phyloP scores from a whole-genome alignment of 805 yeast species.

The Barnettozyma sucrosica region DNA sequence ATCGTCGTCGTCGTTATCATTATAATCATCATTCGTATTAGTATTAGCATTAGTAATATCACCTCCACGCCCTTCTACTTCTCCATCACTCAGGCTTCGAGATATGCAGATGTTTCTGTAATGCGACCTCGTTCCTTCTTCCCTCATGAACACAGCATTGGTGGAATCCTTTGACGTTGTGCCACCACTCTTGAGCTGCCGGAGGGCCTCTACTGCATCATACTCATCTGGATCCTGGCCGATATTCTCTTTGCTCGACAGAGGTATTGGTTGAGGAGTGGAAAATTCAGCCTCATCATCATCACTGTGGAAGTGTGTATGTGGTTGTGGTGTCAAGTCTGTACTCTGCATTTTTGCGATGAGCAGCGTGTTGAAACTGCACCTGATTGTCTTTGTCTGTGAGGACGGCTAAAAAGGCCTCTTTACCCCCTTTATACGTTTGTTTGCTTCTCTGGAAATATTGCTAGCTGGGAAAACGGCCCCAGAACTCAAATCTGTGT shows the following conservation, averaged over 20 bases:
- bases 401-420: neutral
- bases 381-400: too few relatives aligned
- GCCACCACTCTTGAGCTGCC: slow-evolving; percentile 7
- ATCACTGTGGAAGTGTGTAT: neutral
- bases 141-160: slow-evolving; percentile 2
- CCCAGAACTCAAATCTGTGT: neutral
- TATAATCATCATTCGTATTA: slow-evolving; percentile 4
- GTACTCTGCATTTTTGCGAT: neutral
- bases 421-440: neutral
- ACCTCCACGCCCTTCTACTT: neutral
- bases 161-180: neutral
- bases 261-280: slow-evolving; percentile 1
- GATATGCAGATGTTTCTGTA: neutral
- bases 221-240: slow-evolving; percentile 6
- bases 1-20: slow-evolving; percentile 12
- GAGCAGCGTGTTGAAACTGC: neutral
- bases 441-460: neutral
- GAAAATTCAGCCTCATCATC: neutral
- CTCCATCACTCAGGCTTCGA: neutral
- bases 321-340: neutral
- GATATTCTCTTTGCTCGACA: neutral
- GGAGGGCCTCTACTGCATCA: slow-evolving; percentile 8
- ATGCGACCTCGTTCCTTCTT: neutral
- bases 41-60: neutral
- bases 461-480: neutral